Evolutionary conservation across 805 yeast genomes (phyloP).

Genomic region (Pichia pseudocactophila): DNA sequence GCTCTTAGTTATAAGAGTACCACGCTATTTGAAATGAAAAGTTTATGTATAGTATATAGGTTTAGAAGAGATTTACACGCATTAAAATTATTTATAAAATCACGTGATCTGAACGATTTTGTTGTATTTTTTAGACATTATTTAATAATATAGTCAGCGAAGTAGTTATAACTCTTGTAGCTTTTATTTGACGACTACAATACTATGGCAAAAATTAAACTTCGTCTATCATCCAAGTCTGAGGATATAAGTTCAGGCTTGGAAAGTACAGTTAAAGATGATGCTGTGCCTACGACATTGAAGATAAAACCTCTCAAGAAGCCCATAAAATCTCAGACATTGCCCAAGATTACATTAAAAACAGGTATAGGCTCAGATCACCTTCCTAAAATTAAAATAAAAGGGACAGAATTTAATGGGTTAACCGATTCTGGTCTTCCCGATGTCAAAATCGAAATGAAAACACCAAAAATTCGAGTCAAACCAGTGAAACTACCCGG

Average conservation of each 20-base stretch:
- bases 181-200: no score
- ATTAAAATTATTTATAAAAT: no score
- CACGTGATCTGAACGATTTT: no score
- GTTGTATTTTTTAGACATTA: no score
- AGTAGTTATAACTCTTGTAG: no score
- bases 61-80: no score
- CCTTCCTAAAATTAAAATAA: conserved; percentile 40
- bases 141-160: no score
- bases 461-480: conserved; percentile 40
- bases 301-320: conserved; percentile 20
- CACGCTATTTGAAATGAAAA: no score
- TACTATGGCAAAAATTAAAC: conserved; percentile 6
- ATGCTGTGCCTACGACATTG: conserved; percentile 16
- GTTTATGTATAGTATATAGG: no score
- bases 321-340: neutral
- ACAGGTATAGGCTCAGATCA: conserved; percentile 8
- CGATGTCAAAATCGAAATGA: conserved; percentile 18
- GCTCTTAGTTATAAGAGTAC: neutral
- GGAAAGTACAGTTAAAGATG: neutral
- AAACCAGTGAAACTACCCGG: conserved; percentile 71
- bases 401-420: conserved; percentile 46
- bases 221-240: conserved; percentile 3
- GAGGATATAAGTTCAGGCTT: neutral
- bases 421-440: conserved; percentile 3
- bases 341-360: conserved; percentile 13